These are phyloP conservation scores for Tolypocladium sp. DNA, from an alignment of 2,329 filamentous ascomycete genomes.

Conservation along the genomic window DNA sequence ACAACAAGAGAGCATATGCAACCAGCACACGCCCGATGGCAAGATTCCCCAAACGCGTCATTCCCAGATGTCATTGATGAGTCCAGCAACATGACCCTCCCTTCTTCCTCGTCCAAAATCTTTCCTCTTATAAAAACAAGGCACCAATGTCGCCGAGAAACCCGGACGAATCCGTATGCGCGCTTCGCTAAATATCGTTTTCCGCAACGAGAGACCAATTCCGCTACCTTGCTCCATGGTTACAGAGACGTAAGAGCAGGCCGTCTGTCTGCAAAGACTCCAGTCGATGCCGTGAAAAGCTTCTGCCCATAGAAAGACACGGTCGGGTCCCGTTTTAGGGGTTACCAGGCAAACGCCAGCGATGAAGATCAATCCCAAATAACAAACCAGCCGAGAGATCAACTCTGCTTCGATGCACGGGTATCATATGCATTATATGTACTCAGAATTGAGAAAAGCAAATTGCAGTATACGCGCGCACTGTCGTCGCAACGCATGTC, in stretches of 20 bases:
- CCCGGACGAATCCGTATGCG: background rate
- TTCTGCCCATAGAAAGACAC: background rate
- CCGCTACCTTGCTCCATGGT: background rate
- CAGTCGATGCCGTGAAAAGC: background rate
- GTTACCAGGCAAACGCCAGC: background rate
- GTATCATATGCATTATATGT: constrained; percentile 13
- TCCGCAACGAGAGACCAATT: background rate
- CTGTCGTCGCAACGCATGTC: background rate
- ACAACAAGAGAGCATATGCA: background rate
- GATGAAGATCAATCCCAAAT: background rate
- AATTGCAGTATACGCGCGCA: background rate
- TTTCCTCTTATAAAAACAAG: background rate
- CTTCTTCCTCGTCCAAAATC: background rate
- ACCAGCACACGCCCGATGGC: background rate
- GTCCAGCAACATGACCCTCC: background rate
- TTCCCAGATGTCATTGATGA: background rate
- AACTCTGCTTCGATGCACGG: constrained; percentile 4
- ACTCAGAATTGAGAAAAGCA: constrained; percentile 1
- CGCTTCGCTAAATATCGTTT: background rate
- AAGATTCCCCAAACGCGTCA: background rate
- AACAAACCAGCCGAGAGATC: background rate
- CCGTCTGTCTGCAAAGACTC: no score
- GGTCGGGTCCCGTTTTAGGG: background rate
- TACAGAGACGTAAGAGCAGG: background rate
- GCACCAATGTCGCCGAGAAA: background rate